A percentile compares a stretch with the other conserved stretches of the same genome.
Conservation (phyloP, 129 eudicot genomes). For the Scalesia atractyloides region DNA sequence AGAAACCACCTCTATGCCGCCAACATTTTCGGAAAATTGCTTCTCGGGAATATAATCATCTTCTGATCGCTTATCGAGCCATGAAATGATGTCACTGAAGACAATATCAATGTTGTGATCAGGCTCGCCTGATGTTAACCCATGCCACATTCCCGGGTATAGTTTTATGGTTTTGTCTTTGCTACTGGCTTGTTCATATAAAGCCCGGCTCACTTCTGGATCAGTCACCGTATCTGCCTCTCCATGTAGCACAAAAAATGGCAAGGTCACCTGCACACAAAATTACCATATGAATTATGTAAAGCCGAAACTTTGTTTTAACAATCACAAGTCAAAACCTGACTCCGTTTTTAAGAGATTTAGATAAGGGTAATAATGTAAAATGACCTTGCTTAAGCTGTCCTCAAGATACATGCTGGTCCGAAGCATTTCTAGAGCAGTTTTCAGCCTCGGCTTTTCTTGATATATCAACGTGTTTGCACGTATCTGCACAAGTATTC, state of each 20-base stretch:
- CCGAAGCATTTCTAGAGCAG: slow-evolving; percentile 97
- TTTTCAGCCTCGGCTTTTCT: slow-evolving; percentile 87
- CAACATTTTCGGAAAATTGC: slow-evolving; percentile 18
- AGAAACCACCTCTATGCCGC: slow-evolving; percentile 24
- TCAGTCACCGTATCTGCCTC: slow-evolving; percentile 93
- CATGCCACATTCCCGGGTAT: slow-evolving; percentile 98
- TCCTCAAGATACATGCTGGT: slow-evolving; percentile 94
- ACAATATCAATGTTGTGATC: slow-evolving; percentile 74
- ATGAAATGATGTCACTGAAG: slow-evolving; percentile 63
- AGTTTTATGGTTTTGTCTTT: slow-evolving; percentile 81
- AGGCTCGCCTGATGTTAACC: slow-evolving; percentile 82
- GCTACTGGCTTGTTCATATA: slow-evolving; percentile 76
- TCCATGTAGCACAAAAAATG: slow-evolving; percentile 91
- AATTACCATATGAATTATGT: background rate
- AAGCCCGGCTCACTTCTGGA: slow-evolving; percentile 90
- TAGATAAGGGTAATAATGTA: background rate
- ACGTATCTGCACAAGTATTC: slow-evolving; percentile 57
- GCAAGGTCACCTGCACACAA: slow-evolving; percentile 67
- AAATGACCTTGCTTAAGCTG: slow-evolving; percentile 72
- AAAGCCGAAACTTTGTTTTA: background rate
- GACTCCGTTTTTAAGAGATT: no score
- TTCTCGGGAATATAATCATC: slow-evolving; percentile 18
- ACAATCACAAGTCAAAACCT: background rate
- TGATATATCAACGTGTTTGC: slow-evolving; percentile 86
- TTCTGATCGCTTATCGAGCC: slow-evolving; percentile 78